Conservation (phyloP, 176 grass and related monocot genomes). For the Carex littledalei region DNA sequence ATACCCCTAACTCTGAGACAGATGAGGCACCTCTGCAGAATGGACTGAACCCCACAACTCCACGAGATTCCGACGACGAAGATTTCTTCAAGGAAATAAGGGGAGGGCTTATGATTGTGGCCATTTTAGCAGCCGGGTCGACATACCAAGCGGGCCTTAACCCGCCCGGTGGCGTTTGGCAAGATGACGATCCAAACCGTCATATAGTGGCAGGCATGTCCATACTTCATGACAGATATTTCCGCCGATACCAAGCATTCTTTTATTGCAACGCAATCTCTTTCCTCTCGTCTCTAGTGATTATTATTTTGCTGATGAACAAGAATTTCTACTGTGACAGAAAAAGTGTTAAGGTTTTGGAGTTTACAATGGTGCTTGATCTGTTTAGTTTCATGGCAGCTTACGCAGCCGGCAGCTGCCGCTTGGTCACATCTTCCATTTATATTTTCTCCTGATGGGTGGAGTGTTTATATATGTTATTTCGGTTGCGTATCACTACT, state of each 20-base stretch:
- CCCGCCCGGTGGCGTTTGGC: slow-evolving; percentile 43
- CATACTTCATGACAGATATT: slow-evolving; percentile 25
- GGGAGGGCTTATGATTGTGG: slow-evolving; percentile 48
- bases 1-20: neutral
- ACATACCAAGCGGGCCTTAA: slow-evolving; percentile 55
- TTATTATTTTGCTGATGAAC: slow-evolving; percentile 50
- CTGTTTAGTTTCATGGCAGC: slow-evolving; percentile 36
- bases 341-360: slow-evolving; percentile 26
- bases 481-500: neutral
- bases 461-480: neutral
- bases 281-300: slow-evolving; percentile 39
- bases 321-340: slow-evolving; percentile 5
- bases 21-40: neutral
- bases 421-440: slow-evolving; percentile 29
- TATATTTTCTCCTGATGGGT: slow-evolving; percentile 13
- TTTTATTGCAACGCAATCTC: slow-evolving; percentile 50
- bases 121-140: slow-evolving; percentile 37
- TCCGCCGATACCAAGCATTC: slow-evolving; percentile 14
- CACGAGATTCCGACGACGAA: neutral
- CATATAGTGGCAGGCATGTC: slow-evolving; percentile 17
- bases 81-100: neutral
- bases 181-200: neutral
- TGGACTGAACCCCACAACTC: neutral
- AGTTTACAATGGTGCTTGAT: slow-evolving; percentile 45
- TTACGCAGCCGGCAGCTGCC: slow-evolving; percentile 39